phyloP scores from a whole-genome alignment of 208 protist genomes.

The Acanthamoeba quina region DNA sequence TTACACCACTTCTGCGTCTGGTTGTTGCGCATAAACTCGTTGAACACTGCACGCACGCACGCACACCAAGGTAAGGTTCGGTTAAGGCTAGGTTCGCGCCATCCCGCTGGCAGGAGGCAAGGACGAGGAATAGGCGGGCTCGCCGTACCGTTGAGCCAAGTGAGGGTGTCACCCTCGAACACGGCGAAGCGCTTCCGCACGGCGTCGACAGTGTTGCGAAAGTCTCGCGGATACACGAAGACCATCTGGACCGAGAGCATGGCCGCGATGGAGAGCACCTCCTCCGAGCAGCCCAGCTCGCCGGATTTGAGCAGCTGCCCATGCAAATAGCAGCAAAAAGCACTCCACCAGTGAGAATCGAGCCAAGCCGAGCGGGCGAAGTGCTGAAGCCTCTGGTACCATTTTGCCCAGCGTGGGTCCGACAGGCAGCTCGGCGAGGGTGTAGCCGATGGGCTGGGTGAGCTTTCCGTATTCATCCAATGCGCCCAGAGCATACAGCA shows the following conservation, averaged over 20 bases:
- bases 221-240: conserved; percentile 63
- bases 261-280: conserved; percentile 84
- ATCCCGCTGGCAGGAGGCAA: background rate
- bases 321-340: background rate
- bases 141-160: conserved; percentile 82
- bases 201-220: conserved; percentile 60
- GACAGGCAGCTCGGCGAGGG: conserved; percentile 91
- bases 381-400: background rate
- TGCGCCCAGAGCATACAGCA: conserved; percentile 91
- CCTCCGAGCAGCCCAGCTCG: conserved; percentile 80
- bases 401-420: conserved; percentile 88
- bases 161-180: conserved; percentile 90
- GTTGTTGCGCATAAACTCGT: conserved; percentile 79
- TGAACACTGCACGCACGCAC: conserved; percentile 80
- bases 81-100: no score
- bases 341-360: background rate
- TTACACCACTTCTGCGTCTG: conserved; percentile 83
- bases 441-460: conserved; percentile 84
- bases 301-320: conserved; percentile 77
- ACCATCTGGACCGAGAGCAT: conserved; percentile 84
- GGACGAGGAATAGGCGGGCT: background rate
- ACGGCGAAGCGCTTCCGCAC: conserved; percentile 76
- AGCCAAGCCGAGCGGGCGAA: background rate
- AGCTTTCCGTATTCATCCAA: conserved; percentile 86
- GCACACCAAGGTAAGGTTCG: background rate